These are phyloP conservation scores for Isabelozyma heimii DNA, from an alignment of 805 yeast species.

Conservation along the genomic window DNA sequence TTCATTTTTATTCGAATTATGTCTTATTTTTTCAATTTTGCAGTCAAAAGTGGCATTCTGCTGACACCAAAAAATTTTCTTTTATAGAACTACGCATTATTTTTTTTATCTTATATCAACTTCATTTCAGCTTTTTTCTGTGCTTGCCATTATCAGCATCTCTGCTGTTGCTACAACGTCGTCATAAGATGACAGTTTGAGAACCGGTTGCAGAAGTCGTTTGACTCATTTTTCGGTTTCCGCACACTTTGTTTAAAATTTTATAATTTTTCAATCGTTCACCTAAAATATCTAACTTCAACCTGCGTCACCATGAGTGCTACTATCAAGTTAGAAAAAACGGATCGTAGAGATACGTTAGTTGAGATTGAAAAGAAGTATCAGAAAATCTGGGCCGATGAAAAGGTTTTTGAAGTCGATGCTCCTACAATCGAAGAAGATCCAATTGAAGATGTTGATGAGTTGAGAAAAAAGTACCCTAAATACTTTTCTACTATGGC, in stretches of 20 bases:
- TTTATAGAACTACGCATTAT: too few relatives aligned
- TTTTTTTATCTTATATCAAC: too few relatives aligned
- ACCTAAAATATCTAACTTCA: not conserved
- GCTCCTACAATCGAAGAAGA: slow-evolving; percentile 77
- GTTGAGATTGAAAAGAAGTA: slow-evolving; percentile 85
- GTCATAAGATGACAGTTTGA: too few relatives aligned
- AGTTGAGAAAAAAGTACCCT: slow-evolving; percentile 75
- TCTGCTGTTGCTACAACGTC: too few relatives aligned
- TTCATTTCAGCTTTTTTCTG: too few relatives aligned
- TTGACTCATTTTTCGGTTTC: not conserved
- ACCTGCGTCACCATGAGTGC: slow-evolving; percentile 30
- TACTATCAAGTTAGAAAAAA: slow-evolving; percentile 50
- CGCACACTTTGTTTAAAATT: not conserved
- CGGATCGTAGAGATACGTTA: slow-evolving; percentile 92
- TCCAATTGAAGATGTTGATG: slow-evolving; percentile 50
- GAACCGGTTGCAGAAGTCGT: not conserved
- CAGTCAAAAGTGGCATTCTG: too few relatives aligned
- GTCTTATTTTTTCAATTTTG: too few relatives aligned
- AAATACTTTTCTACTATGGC: slow-evolving; percentile 94
- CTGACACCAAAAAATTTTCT: too few relatives aligned
- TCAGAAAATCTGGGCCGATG: slow-evolving; percentile 84
- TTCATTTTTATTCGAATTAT: too few relatives aligned
- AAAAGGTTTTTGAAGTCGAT: slow-evolving; percentile 79
- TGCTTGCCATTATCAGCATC: too few relatives aligned
- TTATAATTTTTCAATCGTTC: not conserved